Percentiles rank a stretch among this genome's conserved stretches.
phyloP scores from a whole-genome alignment of 169 alveolate species.

The Cryptosporidium parvum region DNA sequence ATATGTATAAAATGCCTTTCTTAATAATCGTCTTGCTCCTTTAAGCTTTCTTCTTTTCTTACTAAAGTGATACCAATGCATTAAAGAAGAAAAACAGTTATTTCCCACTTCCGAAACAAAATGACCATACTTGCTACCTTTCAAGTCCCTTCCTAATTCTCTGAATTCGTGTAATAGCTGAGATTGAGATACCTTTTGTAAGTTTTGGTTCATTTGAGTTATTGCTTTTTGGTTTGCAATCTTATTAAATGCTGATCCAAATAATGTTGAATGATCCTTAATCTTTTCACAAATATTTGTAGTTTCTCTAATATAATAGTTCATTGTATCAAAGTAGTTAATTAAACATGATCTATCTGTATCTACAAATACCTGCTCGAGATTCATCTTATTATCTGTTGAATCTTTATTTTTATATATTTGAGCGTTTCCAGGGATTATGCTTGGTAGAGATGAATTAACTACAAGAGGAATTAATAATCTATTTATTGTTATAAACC shows the following conservation, averaged over 20 bases:
- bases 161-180: constrained; percentile 69
- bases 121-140: constrained; percentile 63
- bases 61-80: constrained; percentile 43
- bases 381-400: not conserved
- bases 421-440: constrained; percentile 35
- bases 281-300: constrained; percentile 30
- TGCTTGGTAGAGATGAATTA: constrained; percentile 7
- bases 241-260: constrained; percentile 50
- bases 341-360: constrained; percentile 50
- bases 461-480: constrained; percentile 37
- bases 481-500: constrained; percentile 5
- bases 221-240: constrained; percentile 55
- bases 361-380: constrained; percentile 1
- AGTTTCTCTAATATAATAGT: constrained; percentile 42
- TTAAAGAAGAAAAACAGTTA: constrained; percentile 41
- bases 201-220: constrained; percentile 4
- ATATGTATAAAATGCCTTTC: constrained; percentile 64
- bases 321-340: constrained; percentile 7
- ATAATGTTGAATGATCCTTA: constrained; percentile 37
- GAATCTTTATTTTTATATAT: not conserved
- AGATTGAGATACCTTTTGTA: constrained; percentile 49
- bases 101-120: constrained; percentile 63
- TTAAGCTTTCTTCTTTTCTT: constrained; percentile 37
- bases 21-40: constrained; percentile 53
- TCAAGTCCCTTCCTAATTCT: constrained; percentile 54